phyloP scores from a whole-genome alignment of 306 rosid genomes.

The Gastrolobium bilobum region DNA sequence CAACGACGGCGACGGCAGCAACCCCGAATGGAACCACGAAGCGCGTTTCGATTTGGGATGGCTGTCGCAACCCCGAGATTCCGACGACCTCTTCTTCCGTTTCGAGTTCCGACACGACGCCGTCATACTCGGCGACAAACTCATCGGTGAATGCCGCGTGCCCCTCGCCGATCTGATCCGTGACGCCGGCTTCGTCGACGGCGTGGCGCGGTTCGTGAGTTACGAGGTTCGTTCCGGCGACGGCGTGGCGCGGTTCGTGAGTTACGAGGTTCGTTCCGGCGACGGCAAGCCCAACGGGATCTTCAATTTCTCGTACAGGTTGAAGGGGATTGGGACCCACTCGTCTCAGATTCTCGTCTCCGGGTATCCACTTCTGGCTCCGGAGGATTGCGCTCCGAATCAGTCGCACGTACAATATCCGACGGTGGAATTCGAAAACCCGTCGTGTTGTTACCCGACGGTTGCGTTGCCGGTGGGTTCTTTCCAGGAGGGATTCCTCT shows the following conservation, averaged over 20 bases:
- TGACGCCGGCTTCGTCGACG: background rate
- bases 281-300: constrained; percentile 62
- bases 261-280: constrained; percentile 60
- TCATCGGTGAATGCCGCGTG: constrained; percentile 59
- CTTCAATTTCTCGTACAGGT: constrained; percentile 55
- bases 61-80: constrained; percentile 21
- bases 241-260: constrained; percentile 43
- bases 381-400: constrained; percentile 29
- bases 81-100: constrained; percentile 43
- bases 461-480: constrained; percentile 15
- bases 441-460: constrained; percentile 42
- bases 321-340: constrained; percentile 18
- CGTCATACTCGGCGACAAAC: constrained; percentile 53
- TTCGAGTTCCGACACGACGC: constrained; percentile 65
- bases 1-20: constrained; percentile 31
- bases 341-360: constrained; percentile 47
- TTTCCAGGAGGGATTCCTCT: background rate
- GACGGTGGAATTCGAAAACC: constrained; percentile 9
- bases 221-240: constrained; percentile 64
- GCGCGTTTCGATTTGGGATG: constrained; percentile 46
- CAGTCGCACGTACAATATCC: constrained; percentile 34
- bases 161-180: constrained; percentile 50
- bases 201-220: constrained; percentile 43
- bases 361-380: constrained; percentile 52
- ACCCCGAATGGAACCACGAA: constrained; percentile 63